Evolutionary conservation across 352 stramenopile species (phyloP).

Genomic region (Peronospora belbahrii): DNA sequence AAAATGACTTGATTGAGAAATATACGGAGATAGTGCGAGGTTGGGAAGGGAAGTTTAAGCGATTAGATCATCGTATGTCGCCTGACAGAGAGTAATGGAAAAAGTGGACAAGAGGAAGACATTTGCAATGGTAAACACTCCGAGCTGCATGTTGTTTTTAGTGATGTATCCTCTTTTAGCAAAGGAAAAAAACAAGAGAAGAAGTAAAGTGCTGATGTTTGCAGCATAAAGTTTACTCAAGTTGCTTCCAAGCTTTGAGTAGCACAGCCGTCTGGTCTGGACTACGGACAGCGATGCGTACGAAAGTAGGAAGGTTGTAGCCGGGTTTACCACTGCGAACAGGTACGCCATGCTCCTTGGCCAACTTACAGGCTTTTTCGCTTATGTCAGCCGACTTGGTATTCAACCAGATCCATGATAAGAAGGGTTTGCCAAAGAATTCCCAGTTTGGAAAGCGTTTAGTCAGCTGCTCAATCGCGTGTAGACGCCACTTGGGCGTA

Average conservation of each 20-base stretch:
- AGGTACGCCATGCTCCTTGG: slow-evolving; percentile 79
- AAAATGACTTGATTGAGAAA: slow-evolving; percentile 82
- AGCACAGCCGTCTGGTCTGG: slow-evolving; percentile 61
- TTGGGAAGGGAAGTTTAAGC: slow-evolving; percentile 82
- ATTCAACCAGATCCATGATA: slow-evolving; percentile 88
- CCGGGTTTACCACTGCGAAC: slow-evolving; percentile 81
- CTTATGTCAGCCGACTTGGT: slow-evolving; percentile 53
- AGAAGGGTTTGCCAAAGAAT: slow-evolving; percentile 55
- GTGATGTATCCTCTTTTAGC: not conserved
- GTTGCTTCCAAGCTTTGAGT: slow-evolving; percentile 62
- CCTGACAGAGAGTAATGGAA: slow-evolving; percentile 39
- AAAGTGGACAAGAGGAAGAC: not conserved
- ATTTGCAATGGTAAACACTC: slow-evolving; percentile 1
- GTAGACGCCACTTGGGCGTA: slow-evolving; percentile 68
- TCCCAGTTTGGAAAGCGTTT: slow-evolving; percentile 63
- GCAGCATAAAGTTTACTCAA: slow-evolving; percentile 31
- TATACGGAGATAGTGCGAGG: slow-evolving; percentile 76
- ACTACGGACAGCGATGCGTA: slow-evolving; percentile 79
- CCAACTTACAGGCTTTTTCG: slow-evolving; percentile 55
- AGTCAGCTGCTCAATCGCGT: slow-evolving; percentile 43
- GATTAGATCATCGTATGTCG: slow-evolving; percentile 59
- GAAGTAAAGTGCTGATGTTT: not conserved
- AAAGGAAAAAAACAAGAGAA: not conserved
- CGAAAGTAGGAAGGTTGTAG: slow-evolving; percentile 82
- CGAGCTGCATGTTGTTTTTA: slow-evolving; percentile 16